These are phyloP conservation scores for Cyclotella atomus DNA, from an alignment of 108 stramenopile species.

Conservation along the genomic window DNA sequence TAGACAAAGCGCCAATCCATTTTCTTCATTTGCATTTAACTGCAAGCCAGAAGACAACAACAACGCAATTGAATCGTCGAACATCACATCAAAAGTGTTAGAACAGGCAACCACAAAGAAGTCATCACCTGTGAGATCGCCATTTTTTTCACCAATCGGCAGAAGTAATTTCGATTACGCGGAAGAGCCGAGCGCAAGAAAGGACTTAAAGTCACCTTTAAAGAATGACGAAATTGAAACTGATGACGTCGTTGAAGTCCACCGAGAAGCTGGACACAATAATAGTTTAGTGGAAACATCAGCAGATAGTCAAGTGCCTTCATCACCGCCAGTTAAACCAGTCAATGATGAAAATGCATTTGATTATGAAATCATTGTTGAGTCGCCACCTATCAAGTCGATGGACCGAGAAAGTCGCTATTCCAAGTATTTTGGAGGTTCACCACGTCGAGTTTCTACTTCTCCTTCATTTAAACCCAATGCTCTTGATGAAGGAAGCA, in stretches of 20 bases:
- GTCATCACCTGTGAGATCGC: constrained; percentile 27
- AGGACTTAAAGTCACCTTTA: constrained; percentile 1
- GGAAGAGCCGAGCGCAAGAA: not conserved
- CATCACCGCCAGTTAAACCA: not conserved
- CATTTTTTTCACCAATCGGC: constrained; percentile 13
- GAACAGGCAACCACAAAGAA: not conserved
- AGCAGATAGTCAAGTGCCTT: not conserved
- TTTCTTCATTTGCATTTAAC: constrained; percentile 15
- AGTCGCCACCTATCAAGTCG: constrained; percentile 26
- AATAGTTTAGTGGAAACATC: no score
- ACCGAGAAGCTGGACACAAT: not conserved
- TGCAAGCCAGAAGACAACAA: not conserved
- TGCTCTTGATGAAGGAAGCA: not conserved
- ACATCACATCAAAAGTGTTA: not conserved
- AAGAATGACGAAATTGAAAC: not conserved
- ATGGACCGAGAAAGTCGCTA: not conserved
- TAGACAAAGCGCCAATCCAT: constrained; percentile 8
- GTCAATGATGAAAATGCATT: not conserved
- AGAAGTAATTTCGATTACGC: constrained; percentile 33
- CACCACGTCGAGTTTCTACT: constrained; percentile 40
- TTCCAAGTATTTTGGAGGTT: constrained; percentile 10
- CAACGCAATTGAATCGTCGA: not conserved
- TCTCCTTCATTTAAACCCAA: constrained; percentile 23
- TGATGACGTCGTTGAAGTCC: not conserved
- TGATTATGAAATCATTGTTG: constrained; percentile 23